These are phyloP conservation scores for Macaranga tanarius DNA, from an alignment of 441 rosid genomes.

Conservation along the genomic window DNA sequence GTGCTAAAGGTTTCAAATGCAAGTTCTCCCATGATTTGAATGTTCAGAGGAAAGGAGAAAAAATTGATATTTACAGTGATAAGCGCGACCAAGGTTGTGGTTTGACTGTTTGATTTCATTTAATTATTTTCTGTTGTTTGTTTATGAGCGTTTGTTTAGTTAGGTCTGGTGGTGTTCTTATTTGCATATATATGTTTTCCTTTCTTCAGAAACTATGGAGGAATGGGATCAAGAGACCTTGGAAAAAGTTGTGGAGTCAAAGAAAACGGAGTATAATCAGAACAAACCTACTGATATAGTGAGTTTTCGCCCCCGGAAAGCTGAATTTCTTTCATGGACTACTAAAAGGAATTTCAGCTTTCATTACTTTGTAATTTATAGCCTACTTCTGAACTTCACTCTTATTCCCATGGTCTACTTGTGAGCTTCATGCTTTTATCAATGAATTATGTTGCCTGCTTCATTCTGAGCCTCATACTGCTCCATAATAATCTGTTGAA, in stretches of 20 bases:
- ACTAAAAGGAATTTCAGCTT: background rate
- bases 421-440: background rate
- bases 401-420: background rate
- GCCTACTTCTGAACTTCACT: background rate
- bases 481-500: too few relatives aligned
- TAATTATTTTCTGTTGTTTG: background rate
- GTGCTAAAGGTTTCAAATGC: conserved; percentile 90
- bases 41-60: conserved; percentile 92
- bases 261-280: conserved; percentile 73
- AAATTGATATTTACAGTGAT: conserved; percentile 84
- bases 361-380: background rate
- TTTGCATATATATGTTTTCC: background rate
- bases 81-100: conserved; percentile 66
- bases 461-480: too few relatives aligned
- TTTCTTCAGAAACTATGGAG: conserved; percentile 64
- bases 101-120: background rate
- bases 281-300: conserved; percentile 94
- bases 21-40: conserved; percentile 94
- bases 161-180: background rate
- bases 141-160: background rate
- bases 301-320: conserved; percentile 27
- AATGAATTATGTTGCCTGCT: too few relatives aligned
- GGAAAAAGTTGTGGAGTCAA: conserved; percentile 91
- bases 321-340: background rate
- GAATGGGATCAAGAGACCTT: conserved; percentile 96